These are phyloP conservation scores for Cetraspora pellucida DNA, from an alignment of 192 early-diverging fungal genomes.

Conservation along the genomic window DNA sequence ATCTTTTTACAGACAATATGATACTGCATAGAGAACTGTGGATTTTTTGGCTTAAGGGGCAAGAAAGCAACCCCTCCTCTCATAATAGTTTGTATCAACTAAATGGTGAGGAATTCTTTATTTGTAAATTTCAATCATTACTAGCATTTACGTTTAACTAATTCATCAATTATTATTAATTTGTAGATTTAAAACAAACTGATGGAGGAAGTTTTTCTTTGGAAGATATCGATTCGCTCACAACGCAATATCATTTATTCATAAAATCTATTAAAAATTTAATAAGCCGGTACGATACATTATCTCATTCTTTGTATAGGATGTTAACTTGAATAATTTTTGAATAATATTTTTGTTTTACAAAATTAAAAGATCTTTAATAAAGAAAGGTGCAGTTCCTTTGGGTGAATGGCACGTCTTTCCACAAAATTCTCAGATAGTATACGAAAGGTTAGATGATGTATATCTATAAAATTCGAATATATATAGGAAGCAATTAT, in stretches of 20 bases:
- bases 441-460: constrained; percentile 5
- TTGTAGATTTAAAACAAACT: background rate
- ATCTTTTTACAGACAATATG: background rate
- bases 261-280: constrained; percentile 27
- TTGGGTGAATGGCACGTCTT: constrained; percentile 15
- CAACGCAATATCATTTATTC: constrained; percentile 10
- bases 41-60: constrained; percentile 12
- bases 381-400: constrained; percentile 5
- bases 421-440: background rate
- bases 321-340: background rate
- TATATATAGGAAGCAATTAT: background rate
- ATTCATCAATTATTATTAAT: background rate
- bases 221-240: background rate
- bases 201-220: background rate
- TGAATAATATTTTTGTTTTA: background rate
- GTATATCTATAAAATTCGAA: background rate
- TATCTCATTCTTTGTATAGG: background rate
- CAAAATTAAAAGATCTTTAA: constrained; percentile 14
- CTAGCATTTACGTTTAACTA: background rate
- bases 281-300: constrained; percentile 22
- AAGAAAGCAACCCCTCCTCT: background rate
- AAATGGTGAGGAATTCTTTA: background rate
- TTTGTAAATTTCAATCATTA: background rate
- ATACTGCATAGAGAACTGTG: background rate
- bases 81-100: background rate